Percentiles rank a stretch among this genome's conserved stretches.
These are phyloP conservation scores for Zygosaccharomyces pseudobailii DNA, from an alignment of 1,139 yeast species.

Conservation along the genomic window DNA sequence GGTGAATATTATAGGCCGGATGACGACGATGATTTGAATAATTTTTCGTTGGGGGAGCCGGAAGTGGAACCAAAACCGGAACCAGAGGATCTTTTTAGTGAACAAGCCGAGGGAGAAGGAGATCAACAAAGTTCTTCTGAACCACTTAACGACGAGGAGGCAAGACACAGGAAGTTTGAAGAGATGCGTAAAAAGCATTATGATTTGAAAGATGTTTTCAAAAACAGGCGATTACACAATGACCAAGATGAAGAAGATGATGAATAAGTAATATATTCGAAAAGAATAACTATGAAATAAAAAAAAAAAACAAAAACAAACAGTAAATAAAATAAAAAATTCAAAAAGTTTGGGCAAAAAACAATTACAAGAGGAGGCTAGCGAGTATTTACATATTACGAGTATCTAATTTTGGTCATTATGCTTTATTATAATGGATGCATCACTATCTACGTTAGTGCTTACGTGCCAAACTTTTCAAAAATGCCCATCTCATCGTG, in stretches of 20 bases:
- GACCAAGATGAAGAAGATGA: slow-evolving; percentile 28
- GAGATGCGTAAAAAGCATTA: slow-evolving; percentile 74
- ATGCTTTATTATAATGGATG: slow-evolving; percentile 1
- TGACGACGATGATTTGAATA: slow-evolving; percentile 53
- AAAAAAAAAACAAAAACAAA: no score
- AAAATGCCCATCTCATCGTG: background rate
- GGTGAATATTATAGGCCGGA: slow-evolving; percentile 78
- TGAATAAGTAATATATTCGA: background rate
- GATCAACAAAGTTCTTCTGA: slow-evolving; percentile 16
- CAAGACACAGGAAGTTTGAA: slow-evolving; percentile 61
- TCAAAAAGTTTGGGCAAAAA: background rate
- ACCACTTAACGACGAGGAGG: slow-evolving; percentile 37
- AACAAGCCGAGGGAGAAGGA: slow-evolving; percentile 26
- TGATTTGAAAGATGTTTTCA: slow-evolving; percentile 60
- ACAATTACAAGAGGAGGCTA: background rate
- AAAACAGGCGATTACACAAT: slow-evolving; percentile 26
- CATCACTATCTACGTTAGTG: slow-evolving; percentile 1
- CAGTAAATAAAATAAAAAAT: slow-evolving; percentile 3
- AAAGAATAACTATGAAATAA: background rate
- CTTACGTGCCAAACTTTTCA: slow-evolving; percentile 2
- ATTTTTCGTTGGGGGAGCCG: slow-evolving; percentile 54
- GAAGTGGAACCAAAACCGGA: slow-evolving; percentile 25
- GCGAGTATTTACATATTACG: background rate
- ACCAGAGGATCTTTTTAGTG: slow-evolving; percentile 16
- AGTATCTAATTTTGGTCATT: slow-evolving; percentile 2